phyloP scores from a whole-genome alignment of 1,284 basidiomycete species.

The Retiboletus flavoniger region DNA sequence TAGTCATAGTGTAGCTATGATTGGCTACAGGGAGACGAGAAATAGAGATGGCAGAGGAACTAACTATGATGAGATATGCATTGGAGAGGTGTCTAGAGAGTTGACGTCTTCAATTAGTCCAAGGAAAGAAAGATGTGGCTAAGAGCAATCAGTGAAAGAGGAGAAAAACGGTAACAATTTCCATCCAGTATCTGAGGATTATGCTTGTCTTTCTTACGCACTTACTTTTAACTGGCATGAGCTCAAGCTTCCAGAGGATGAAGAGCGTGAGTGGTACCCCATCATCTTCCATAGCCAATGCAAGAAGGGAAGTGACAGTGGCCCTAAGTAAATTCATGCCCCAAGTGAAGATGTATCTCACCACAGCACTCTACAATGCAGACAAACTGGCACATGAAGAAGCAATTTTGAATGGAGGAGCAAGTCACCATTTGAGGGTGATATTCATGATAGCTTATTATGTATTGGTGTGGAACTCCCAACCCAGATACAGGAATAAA shows the following conservation, averaged over 20 bases:
- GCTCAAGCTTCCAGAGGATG: slow-evolving; percentile 60
- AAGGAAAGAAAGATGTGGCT: too few relatives aligned
- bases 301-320: slow-evolving; percentile 64
- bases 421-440: slow-evolving; percentile 37
- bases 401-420: slow-evolving; percentile 81
- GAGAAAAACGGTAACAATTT: too few relatives aligned
- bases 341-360: slow-evolving; percentile 13
- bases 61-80: too few relatives aligned
- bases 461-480: slow-evolving; percentile 93
- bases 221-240: slow-evolving; percentile 88
- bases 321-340: slow-evolving; percentile 46
- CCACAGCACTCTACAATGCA: slow-evolving; percentile 75
- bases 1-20: too few relatives aligned
- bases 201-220: slow-evolving; percentile 63
- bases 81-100: too few relatives aligned
- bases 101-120: too few relatives aligned
- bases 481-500: slow-evolving; percentile 74
- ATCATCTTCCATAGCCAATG: slow-evolving; percentile 86
- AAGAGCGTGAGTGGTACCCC: slow-evolving; percentile 85
- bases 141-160: too few relatives aligned
- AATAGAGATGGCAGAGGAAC: too few relatives aligned
- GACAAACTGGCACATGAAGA: slow-evolving; percentile 88
- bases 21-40: too few relatives aligned
- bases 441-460: slow-evolving; percentile 51
- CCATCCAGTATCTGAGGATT: slow-evolving; percentile 57